Conservation (phyloP, 2,329 filamentous ascomycete genomes). For the Penicillium brasilianum region DNA sequence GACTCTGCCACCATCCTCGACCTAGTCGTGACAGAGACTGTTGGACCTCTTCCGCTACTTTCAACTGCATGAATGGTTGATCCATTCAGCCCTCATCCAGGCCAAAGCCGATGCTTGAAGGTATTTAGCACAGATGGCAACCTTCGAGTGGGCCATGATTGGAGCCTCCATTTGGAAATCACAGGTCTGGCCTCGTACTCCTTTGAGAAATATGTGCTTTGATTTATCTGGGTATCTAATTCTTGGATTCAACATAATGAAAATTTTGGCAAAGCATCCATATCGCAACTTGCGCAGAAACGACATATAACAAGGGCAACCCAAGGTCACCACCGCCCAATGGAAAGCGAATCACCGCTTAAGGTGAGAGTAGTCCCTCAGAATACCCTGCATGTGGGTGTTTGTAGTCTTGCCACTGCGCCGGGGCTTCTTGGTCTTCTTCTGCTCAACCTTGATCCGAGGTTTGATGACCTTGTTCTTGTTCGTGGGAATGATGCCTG, state of each 20-base stretch:
- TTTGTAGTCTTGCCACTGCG: conserved; percentile 83
- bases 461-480: conserved; percentile 72
- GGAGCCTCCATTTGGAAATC: too few relatives aligned
- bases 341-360: conserved; percentile 40
- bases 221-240: conserved; percentile 4
- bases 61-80: too few relatives aligned
- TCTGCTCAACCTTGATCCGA: conserved; percentile 62
- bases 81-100: too few relatives aligned
- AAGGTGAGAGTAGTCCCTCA: conserved; percentile 71
- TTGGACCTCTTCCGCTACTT: too few relatives aligned
- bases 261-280: not conserved
- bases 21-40: too few relatives aligned
- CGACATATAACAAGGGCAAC: not conserved
- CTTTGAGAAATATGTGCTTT: not conserved
- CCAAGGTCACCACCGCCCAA: not conserved
- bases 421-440: conserved; percentile 76
- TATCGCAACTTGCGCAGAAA: not conserved
- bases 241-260: not conserved
- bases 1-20: too few relatives aligned
- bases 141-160: too few relatives aligned
- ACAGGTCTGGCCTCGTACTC: too few relatives aligned
- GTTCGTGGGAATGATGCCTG: conserved; percentile 82
- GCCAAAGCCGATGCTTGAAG: too few relatives aligned
- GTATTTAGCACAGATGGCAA: too few relatives aligned
- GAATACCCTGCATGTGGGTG: conserved; percentile 79